Conservation (phyloP, 2,329 filamentous ascomycete genomes). For the Laburnicola sp. region DNA sequence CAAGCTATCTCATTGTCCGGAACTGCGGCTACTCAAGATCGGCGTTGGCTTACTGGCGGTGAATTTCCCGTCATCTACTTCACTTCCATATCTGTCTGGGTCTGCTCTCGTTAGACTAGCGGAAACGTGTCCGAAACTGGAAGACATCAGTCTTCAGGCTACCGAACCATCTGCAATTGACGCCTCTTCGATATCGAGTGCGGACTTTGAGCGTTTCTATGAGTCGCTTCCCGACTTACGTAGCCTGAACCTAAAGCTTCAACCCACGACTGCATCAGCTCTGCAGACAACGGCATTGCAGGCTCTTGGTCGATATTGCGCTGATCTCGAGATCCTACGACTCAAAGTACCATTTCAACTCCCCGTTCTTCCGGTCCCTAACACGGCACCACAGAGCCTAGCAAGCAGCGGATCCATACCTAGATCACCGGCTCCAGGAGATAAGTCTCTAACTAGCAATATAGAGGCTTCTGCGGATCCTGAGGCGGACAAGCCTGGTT, state of each 20-base stretch:
- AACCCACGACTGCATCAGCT: slow-evolving; percentile 27
- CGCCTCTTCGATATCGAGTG: slow-evolving; percentile 28
- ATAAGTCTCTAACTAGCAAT: neutral
- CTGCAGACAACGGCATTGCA: slow-evolving; percentile 31
- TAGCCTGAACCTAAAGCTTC: slow-evolving; percentile 31
- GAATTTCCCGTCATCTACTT: slow-evolving; percentile 28
- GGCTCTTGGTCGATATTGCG: slow-evolving; percentile 33
- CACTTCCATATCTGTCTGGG: slow-evolving; percentile 28
- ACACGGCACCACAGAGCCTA: slow-evolving; percentile 12
- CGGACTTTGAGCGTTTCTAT: slow-evolving; percentile 36
- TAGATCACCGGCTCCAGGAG: neutral
- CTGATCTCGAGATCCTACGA: slow-evolving; percentile 30
- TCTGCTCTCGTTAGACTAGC: slow-evolving; percentile 26
- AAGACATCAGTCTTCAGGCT: slow-evolving; percentile 31
- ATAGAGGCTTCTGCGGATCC: too few species aligned
- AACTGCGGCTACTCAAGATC: slow-evolving; percentile 29
- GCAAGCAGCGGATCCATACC: slow-evolving; percentile 10
- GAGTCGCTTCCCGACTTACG: slow-evolving; percentile 24
- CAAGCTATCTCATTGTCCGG: slow-evolving; percentile 20
- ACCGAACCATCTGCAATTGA: slow-evolving; percentile 35
- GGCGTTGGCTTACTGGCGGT: slow-evolving; percentile 28
- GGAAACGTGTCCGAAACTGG: slow-evolving; percentile 24
- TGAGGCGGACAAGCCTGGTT: neutral
- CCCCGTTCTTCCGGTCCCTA: slow-evolving; percentile 19
- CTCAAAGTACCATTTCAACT: slow-evolving; percentile 32